Evolutionary conservation across 23 red algal genomes (phyloP).

Genomic region (Gracilaria domingensis): DNA sequence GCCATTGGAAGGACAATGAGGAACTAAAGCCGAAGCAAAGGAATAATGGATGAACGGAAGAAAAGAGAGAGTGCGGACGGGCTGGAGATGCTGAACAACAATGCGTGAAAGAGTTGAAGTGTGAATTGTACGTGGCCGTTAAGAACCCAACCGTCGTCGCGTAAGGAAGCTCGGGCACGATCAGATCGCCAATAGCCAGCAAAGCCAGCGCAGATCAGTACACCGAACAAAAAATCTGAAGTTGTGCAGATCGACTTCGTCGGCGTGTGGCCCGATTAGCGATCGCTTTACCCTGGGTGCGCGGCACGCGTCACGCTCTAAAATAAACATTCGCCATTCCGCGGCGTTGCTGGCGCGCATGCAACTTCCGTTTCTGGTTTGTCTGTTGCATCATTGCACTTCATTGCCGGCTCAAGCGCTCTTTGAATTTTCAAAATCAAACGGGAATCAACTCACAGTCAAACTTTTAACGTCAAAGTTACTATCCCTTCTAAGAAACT

Average conservation of each 20-base stretch:
- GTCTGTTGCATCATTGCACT: background rate
- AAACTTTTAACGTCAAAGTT: too few species aligned
- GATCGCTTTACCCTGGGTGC: too few species aligned
- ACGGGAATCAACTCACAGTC: background rate
- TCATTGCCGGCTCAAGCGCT: background rate
- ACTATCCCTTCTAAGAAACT: background rate
- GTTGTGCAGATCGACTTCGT: background rate
- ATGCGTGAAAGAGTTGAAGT: too few species aligned
- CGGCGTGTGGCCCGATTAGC: too few species aligned
- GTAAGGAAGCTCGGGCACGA: too few species aligned
- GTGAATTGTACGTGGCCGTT: too few species aligned
- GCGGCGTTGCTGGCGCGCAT: background rate
- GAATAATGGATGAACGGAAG: background rate
- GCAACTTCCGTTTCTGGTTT: too few species aligned
- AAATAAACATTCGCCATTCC: too few species aligned
- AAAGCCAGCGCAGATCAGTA: conserved; percentile 1
- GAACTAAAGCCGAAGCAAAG: background rate
- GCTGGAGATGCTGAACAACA: background rate
- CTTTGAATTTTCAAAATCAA: conserved; percentile 27
- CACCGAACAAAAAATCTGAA: background rate
- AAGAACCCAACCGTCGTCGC: background rate
- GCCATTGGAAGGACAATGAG: background rate
- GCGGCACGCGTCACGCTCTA: too few species aligned
- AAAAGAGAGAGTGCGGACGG: background rate
- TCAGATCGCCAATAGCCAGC: background rate